Base-by-base conservation (phyloP, 116 monocot genomes). In the Cymodocea nodosa region DNA sequence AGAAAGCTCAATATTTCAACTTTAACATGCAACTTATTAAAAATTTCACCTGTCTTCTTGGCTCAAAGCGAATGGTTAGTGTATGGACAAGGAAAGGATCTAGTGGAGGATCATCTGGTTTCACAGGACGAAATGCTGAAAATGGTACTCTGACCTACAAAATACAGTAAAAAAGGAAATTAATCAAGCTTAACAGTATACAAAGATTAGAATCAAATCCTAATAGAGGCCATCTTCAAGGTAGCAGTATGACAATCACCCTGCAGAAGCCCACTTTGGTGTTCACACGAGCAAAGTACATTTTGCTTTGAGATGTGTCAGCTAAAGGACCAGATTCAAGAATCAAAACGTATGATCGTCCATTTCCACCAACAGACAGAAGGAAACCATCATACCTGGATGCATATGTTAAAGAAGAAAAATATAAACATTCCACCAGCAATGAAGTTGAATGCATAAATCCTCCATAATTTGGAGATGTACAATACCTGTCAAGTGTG, bases 11-110 rank as follows among this genome's bases (percentile, higher is more conserved):
- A 62, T n/a, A 19, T 15, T 30, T 23, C 17, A 30, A 61, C 24
- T 14, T 0, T 8, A 2, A 37, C 8, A 30, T 30, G 30, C 30
- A 30, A 1, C 30, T 30, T 30, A 30, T 30, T 30, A 30, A 30
- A 30, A 30, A 30, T 30, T 30, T 30, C 56, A 89, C 97, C 97
- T 86, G 97, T 81, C 84, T 80, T 80, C 77, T 91, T 50, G 97
- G 92, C 78, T 97, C 97, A 73, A 97, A 97, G 35, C 97, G 85
- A 63, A 97, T 89, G 3, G 88, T 97, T 58, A 97, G 65, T 44
- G 97, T 97, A 75, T 97, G 97, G 13, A 84, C 86, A 70, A 91
- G 97, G 70, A 97, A 97, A 52, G 97, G 92, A 60, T 91, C 97
- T 51, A 97, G 80, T 51, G 89, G 92, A 60, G 97, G 92, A 80